Base-by-base conservation (phyloP, 345 rosid species). In the Linum lewisii region DNA sequence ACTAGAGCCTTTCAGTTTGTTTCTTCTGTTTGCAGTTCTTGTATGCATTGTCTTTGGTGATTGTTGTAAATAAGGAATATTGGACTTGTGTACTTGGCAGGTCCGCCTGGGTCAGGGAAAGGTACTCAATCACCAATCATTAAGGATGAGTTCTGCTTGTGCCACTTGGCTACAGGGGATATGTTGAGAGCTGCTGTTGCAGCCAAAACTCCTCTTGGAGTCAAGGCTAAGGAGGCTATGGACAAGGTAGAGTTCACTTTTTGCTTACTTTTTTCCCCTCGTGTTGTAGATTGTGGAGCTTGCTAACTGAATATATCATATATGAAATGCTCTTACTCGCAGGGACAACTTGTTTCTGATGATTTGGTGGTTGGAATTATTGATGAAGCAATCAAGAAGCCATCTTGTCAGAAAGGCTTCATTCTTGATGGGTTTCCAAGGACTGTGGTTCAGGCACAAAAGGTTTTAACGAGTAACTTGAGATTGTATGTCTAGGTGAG, bases 121-220 rank as follows among this genome's bases (percentile, higher is more conserved):
- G 99, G 99, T 69, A 92, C 99, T 37, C 97, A 94, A 54, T 94
- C 97, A 24, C 95, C 97, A 10, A 75, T 87, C 7, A 87, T 94
- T 53, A 94, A 94, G 75, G 95, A 94, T 58, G 97, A 94, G 75
- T 81, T 74, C 63, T 94, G 99, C 69, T 72, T 94, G 65, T 94
- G 99, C 64, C 99, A 94, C 83, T 78, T 94, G 84, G 95, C 99
- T 54, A 87, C 99, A 32, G 99, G 99, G 7, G 99, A 94, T 66
- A 94, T 94, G 97, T 74, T 94, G 71, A 79, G 99, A 85, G 95
- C 96, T 51, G 96, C 99, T 59, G 97, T 82, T 66, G 83, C 95
- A 47, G 88, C 92, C 47, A 94, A 90, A 75, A 84, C 96, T 21
- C 96, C 95, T 68, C 95, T 94, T 67, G 97, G 99, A 51, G 54